Evolutionary conservation across 768 basidiomycete species (phyloP).

Genomic region (Tulasnella calospora): DNA sequence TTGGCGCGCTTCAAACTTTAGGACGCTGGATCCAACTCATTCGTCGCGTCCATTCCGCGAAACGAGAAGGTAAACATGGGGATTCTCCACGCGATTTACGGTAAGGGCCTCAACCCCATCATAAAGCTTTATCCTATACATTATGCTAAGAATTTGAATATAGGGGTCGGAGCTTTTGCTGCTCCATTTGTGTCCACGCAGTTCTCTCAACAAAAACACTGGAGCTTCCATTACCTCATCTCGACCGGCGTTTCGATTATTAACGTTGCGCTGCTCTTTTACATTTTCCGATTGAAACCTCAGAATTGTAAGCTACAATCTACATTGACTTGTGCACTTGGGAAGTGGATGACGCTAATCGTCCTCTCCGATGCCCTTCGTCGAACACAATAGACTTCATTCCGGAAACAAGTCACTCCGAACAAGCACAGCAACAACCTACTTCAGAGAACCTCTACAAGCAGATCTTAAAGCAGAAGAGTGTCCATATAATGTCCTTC

Average conservation of each 20-base stretch:
- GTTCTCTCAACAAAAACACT: conserved; percentile 58
- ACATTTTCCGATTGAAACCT: conserved; percentile 56
- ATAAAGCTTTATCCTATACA: no score
- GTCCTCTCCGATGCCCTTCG: no score
- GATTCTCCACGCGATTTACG: conserved; percentile 41
- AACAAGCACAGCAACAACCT: no score
- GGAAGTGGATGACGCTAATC: no score
- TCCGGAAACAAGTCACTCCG: no score
- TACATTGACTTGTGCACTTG: no score
- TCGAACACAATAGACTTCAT: no score
- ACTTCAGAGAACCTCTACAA: background rate
- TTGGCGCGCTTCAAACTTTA: no score
- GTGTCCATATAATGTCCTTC: conserved; percentile 45
- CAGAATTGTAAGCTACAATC: conserved; percentile 54
- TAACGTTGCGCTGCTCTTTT: conserved; percentile 50
- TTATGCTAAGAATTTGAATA: no score
- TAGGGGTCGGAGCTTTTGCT: conserved; percentile 36
- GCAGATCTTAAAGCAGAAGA: conserved; percentile 50
- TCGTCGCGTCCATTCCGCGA: conserved; percentile 40
- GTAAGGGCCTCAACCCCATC: background rate
- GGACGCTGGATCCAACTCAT: no score
- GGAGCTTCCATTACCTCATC: conserved; percentile 74
- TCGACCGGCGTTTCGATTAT: conserved; percentile 60
- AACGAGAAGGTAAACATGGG: conserved; percentile 42
- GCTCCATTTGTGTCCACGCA: conserved; percentile 78